Evolutionary conservation across 1,284 basidiomycete genomes (phyloP), one percentile per base, ranked within the genome.

Genomic region (Ceratobasidium sp.): DNA sequence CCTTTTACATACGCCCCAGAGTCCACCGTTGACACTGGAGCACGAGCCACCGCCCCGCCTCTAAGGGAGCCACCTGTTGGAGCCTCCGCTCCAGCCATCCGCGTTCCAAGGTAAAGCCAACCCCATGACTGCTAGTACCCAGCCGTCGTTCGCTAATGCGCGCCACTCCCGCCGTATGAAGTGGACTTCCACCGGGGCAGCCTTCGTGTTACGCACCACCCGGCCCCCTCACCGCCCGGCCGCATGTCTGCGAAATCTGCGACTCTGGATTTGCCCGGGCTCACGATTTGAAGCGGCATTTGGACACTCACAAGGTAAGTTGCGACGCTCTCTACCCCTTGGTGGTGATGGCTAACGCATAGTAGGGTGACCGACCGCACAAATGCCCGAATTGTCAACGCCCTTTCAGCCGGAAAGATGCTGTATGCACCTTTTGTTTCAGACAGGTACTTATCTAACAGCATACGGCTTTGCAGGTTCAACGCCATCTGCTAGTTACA

Each of bases 331-430:
- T 11, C 39, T 13, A 11, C 24, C 4, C 34, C 54, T 34, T 8
- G 29, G 14, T 19, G 7, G 31, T 37, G 13, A 13, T 51, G 37
- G 34, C 31, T 59, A 14, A 39, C n/a, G 34, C 2, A 39, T 22
- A 39, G 24, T 22, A 69, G 66, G 66, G 66, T 11, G 66, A 69
- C 4, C 19, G 66, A 27, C 66, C 66, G 8, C 27, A 69, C 24
- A 43, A 29, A 22, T 69, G 66, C 27, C 53, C 51, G 2, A 41
- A 46, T 1, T 69, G 66, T 34, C 53, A 56, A 16, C 27, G 66
- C 1, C 24, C 39, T 1, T 69, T 69, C 27, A 69, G 66, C 22
- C 66, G 66, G 22, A 69, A 69, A 59, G 66, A 69, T 59, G 66
- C 66, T 46, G 66, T 69, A 59, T 14, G 66, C 39, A 14, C n/a